Evolutionary conservation across 2,329 filamentous ascomycete genomes (phyloP).

Genomic region (Exophiala aquamarina): DNA sequence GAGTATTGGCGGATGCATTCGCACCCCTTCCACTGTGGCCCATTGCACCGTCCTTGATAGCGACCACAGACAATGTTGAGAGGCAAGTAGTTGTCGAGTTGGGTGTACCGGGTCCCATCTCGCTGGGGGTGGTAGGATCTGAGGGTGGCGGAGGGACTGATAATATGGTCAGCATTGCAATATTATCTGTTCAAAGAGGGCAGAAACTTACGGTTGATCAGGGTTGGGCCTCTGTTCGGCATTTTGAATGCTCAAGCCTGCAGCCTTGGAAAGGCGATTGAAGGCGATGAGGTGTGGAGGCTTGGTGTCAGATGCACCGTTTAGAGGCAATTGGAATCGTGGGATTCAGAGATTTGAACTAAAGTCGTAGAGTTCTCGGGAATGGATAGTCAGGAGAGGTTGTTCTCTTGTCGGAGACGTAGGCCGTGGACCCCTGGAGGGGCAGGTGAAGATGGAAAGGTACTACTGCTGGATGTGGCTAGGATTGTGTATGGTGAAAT

Average conservation of each 20-base stretch:
- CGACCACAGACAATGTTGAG: conserved; percentile 86
- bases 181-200: background rate
- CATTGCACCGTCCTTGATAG: conserved; percentile 94
- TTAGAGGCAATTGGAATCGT: background rate
- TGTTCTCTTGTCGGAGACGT: background rate
- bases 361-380: background rate
- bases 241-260: conserved; percentile 11
- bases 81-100: conserved; percentile 91
- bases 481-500: too few species aligned
- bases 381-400: background rate
- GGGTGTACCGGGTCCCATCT: conserved; percentile 85
- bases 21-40: conserved; percentile 64
- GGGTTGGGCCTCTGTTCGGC: conserved; percentile 23
- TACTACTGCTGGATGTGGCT: too few species aligned
- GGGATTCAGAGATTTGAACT: background rate
- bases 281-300: background rate
- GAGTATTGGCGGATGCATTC: conserved; percentile 66
- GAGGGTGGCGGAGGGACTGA: conserved; percentile 77
- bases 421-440: background rate
- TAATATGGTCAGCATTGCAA: conserved; percentile 44
- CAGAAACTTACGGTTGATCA: conserved; percentile 23
- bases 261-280: background rate
- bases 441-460: background rate
- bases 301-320: background rate
- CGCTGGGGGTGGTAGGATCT: conserved; percentile 81